A percentile compares a stretch with the other conserved stretches of the same genome.
Conservation (phyloP, 1,139 yeast species). For the Wickerhamomyces sp. region DNA sequence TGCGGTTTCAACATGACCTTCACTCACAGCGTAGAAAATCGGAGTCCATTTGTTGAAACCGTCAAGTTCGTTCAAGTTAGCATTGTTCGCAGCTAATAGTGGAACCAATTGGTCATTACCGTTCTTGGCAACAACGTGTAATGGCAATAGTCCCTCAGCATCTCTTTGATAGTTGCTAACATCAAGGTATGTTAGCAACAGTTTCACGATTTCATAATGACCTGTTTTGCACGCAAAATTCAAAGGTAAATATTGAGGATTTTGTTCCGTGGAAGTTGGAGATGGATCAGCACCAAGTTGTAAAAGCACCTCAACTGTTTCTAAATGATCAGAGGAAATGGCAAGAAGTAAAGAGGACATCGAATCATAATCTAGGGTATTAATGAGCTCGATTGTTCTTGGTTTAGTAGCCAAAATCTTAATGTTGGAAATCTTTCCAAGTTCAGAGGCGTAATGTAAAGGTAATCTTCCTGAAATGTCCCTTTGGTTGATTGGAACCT, state of each 20-base stretch:
- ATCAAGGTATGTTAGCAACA: conserved; percentile 28
- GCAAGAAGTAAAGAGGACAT: conserved; percentile 81
- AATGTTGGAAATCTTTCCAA: conserved; percentile 30
- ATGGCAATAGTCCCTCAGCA: conserved; percentile 83
- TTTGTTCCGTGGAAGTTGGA: conserved; percentile 42
- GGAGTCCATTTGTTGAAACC: conserved; percentile 94
- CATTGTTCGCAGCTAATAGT: conserved; percentile 65
- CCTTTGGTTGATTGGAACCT: conserved; percentile 30
- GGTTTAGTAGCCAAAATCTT: conserved; percentile 26
- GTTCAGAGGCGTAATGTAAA: conserved; percentile 80
- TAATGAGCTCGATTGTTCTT: conserved; percentile 46
- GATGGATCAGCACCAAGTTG: conserved; percentile 50
- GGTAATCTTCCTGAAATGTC: conserved; percentile 75
- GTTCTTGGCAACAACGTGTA: conserved; percentile 83
- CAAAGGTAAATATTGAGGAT: conserved; percentile 72
- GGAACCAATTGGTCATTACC: conserved; percentile 71
- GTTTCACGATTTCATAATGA: conserved; percentile 61
- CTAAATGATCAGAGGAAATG: conserved; percentile 62
- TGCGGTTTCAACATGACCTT: conserved; percentile 74
- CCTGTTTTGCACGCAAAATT: conserved; percentile 90
- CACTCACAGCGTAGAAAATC: conserved; percentile 81
- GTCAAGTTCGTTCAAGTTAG: conserved; percentile 75
- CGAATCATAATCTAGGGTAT: conserved; percentile 57
- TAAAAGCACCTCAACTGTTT: conserved; percentile 36
- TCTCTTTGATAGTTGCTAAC: conserved; percentile 46